phyloP scores from a whole-genome alignment of 2,329 filamentous ascomycete species.

The Cadophora sp. region DNA sequence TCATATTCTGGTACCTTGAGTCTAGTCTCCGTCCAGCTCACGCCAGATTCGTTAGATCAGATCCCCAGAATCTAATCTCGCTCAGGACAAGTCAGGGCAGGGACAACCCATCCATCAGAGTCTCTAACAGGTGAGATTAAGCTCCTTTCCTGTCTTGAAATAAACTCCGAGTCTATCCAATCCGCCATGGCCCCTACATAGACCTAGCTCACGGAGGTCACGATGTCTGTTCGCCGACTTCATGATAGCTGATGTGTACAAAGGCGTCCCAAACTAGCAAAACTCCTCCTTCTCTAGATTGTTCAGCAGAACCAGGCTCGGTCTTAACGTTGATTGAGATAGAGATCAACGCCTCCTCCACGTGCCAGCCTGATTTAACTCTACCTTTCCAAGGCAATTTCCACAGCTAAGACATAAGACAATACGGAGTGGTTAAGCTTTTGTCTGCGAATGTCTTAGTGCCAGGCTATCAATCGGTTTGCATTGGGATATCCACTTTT shows the following conservation, averaged over 20 bases:
- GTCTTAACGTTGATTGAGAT: constrained; percentile 9
- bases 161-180: background rate
- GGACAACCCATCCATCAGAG: background rate
- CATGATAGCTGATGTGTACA: constrained; percentile 12
- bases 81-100: background rate
- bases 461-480: background rate
- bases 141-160: constrained; percentile 13
- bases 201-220: constrained; percentile 9
- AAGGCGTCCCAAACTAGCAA: constrained; percentile 5
- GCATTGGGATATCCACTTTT: background rate
- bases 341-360: constrained; percentile 7
- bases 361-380: background rate
- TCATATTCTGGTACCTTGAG: constrained; percentile 9
- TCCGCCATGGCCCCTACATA: background rate
- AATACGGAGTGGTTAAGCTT: background rate
- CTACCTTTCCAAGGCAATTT: background rate
- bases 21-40: constrained; percentile 1
- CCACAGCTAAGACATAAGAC: constrained; percentile 12
- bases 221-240: constrained; percentile 16
- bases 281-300: background rate
- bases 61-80: background rate
- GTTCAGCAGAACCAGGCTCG: background rate
- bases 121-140: constrained; percentile 9
- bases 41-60: constrained; percentile 5
- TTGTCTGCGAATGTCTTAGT: constrained; percentile 5